phyloP scores from a whole-genome alignment of 352 stramenopile species.

The Globisporangium sylvaticum region DNA sequence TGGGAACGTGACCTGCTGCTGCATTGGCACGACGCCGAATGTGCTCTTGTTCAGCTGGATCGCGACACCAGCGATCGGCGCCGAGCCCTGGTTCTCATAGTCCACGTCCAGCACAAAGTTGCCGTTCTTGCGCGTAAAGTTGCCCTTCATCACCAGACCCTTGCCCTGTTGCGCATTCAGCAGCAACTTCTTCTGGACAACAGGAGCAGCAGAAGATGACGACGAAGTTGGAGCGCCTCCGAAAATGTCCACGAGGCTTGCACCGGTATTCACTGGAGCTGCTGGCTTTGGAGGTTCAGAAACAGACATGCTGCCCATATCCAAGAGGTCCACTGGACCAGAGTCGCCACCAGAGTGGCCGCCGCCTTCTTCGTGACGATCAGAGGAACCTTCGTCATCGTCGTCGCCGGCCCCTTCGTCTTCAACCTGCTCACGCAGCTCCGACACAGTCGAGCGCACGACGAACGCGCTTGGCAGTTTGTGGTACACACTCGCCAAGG shows the following conservation, averaged over 20 bases:
- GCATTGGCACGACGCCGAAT: slow-evolving; percentile 93
- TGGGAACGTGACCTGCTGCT: slow-evolving; percentile 86
- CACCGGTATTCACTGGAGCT: slow-evolving; percentile 19
- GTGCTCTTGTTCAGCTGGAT: slow-evolving; percentile 99
- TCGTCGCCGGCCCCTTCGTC: slow-evolving; percentile 54
- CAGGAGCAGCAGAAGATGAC: slow-evolving; percentile 28
- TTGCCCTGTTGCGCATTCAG: slow-evolving; percentile 83
- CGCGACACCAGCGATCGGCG: slow-evolving; percentile 87
- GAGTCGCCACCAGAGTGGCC: slow-evolving; percentile 19
- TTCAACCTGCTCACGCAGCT: slow-evolving; percentile 64
- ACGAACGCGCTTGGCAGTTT: slow-evolving; percentile 89
- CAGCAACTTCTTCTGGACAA: slow-evolving; percentile 63
- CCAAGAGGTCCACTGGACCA: slow-evolving; percentile 62
- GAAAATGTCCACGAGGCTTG: slow-evolving; percentile 84
- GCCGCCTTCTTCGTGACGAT: slow-evolving; percentile 46
- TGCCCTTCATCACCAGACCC: slow-evolving; percentile 86
- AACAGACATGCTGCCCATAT: slow-evolving; percentile 85
- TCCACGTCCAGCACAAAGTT: slow-evolving; percentile 76
- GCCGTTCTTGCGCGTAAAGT: slow-evolving; percentile 55
- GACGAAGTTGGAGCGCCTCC: slow-evolving; percentile 40
- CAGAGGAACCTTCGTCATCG: slow-evolving; percentile 54
- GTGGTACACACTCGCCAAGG: slow-evolving; percentile 97
- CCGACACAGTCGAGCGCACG: slow-evolving; percentile 76
- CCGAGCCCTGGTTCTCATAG: slow-evolving; percentile 86
- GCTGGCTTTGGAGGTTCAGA: slow-evolving; percentile 43